A percentile compares a stretch with the other conserved stretches of the same genome.
These are phyloP conservation scores for Plasmodium cynomolgi DNA, from an alignment of 169 alveolate genomes.

Conservation along the genomic window DNA sequence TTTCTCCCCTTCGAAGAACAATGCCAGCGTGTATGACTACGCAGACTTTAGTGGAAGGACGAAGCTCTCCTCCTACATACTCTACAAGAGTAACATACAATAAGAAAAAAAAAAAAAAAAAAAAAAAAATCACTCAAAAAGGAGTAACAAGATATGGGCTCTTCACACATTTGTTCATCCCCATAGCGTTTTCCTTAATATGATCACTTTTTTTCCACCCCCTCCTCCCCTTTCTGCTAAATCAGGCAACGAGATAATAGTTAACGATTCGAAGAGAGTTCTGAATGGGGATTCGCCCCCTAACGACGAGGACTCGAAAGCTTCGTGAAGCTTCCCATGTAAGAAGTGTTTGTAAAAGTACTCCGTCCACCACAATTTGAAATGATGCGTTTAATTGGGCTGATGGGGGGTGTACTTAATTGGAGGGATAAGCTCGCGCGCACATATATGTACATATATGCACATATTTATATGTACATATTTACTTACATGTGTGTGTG, in stretches of 20 bases:
- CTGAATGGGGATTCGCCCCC: background rate
- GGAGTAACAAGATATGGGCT: background rate
- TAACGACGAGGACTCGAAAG: background rate
- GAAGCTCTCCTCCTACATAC: slow-evolving; percentile 58
- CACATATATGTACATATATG: background rate
- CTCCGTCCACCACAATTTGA: background rate
- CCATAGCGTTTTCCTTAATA: background rate
- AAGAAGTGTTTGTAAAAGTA: background rate
- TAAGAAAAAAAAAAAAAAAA: background rate
- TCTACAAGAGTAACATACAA: slow-evolving; percentile 33
- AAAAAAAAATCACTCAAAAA: background rate
- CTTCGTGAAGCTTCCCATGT: background rate
- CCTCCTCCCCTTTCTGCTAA: background rate
- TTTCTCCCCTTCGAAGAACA: slow-evolving; percentile 28
- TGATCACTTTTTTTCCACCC: background rate
- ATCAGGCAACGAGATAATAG: slow-evolving; percentile 47
- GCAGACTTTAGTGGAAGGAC: slow-evolving; percentile 56
- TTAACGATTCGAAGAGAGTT: background rate
- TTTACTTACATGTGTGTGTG: background rate
- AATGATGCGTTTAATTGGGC: slow-evolving; percentile 1
- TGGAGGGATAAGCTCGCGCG: background rate
- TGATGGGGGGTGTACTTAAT: background rate
- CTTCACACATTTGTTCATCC: background rate
- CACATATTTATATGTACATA: background rate
- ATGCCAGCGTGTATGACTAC: slow-evolving; percentile 65